Evolutionary conservation across 208 protist genomes (phyloP).

Genomic region (Leishmania braziliensis): DNA sequence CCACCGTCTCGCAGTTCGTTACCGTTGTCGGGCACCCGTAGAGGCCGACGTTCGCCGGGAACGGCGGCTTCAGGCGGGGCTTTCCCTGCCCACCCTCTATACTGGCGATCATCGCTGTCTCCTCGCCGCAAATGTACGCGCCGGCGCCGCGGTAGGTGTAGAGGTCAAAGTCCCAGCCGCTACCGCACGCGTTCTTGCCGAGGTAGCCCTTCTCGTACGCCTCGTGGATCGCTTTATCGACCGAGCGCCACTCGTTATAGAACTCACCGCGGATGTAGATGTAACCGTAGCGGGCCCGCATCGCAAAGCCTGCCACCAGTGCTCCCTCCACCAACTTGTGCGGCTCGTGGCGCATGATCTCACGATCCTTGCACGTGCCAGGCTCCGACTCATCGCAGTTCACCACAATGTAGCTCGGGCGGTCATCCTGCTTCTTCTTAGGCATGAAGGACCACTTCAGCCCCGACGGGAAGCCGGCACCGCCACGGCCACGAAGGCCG

Average conservation of each 20-base stretch:
- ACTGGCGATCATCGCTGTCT: slow-evolving; percentile 98
- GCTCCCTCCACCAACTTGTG: slow-evolving; percentile 99
- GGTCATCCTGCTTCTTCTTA: slow-evolving; percentile 90
- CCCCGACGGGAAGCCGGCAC: slow-evolving; percentile 98
- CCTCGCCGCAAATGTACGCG: slow-evolving; percentile 99
- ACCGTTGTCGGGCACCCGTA: slow-evolving; percentile 99
- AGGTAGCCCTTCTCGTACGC: slow-evolving; percentile 96
- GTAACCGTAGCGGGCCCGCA: slow-evolving; percentile 97
- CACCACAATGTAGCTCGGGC: slow-evolving; percentile 98
- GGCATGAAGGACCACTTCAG: slow-evolving; percentile 99
- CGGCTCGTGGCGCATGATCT: slow-evolving; percentile 99
- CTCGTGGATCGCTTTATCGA: slow-evolving; percentile 97
- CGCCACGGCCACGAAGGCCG: slow-evolving; percentile 97
- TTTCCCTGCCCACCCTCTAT: slow-evolving; percentile 98
- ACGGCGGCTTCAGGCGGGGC: slow-evolving; percentile 98
- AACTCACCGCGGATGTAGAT: slow-evolving; percentile 99
- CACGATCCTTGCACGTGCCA: slow-evolving; percentile 99
- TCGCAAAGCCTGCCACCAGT: slow-evolving; percentile 97
- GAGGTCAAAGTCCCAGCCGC: slow-evolving; percentile 98
- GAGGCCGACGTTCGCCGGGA: slow-evolving; percentile 98
- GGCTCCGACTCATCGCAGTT: slow-evolving; percentile 99
- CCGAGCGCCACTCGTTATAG: slow-evolving; percentile 93
- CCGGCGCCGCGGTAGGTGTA: slow-evolving; percentile 98
- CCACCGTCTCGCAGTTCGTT: slow-evolving; percentile 99
- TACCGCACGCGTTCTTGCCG: slow-evolving; percentile 97